These are phyloP conservation scores for Blumeria hordei DNA, from an alignment of 2,329 filamentous ascomycete species.

Conservation along the genomic window DNA sequence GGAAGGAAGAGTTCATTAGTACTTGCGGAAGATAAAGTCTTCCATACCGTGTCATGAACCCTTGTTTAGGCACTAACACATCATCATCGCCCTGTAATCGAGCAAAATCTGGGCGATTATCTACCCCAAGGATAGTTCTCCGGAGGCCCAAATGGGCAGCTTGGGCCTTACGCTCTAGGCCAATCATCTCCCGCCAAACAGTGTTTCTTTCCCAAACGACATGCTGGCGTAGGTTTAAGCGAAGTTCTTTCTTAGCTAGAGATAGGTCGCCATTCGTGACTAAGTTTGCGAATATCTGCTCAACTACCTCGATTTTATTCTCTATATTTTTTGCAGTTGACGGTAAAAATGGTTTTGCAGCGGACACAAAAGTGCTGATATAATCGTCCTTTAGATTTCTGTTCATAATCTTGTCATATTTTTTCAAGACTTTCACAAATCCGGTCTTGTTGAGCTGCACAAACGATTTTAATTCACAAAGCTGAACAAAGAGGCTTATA, in stretches of 20 bases:
- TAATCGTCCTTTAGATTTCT: slow-evolving; percentile 56
- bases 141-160: slow-evolving; percentile 69
- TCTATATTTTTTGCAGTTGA: slow-evolving; percentile 48
- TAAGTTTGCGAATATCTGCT: slow-evolving; percentile 55
- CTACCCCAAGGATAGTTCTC: slow-evolving; percentile 55
- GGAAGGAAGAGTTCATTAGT: slow-evolving; percentile 63
- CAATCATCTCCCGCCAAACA: slow-evolving; percentile 97
- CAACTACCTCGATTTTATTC: slow-evolving; percentile 47
- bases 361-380: slow-evolving; percentile 46
- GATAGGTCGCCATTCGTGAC: slow-evolving; percentile 60
- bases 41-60: slow-evolving; percentile 59
- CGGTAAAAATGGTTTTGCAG: slow-evolving; percentile 59
- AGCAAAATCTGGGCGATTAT: slow-evolving; percentile 40
- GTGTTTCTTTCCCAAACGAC: slow-evolving; percentile 98
- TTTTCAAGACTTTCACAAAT: slow-evolving; percentile 90
- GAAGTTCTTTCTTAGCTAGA: slow-evolving; percentile 59
- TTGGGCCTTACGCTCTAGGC: slow-evolving; percentile 84
- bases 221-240: slow-evolving; percentile 80
- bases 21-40: slow-evolving; percentile 53
- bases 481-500: slow-evolving; percentile 64
- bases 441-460: slow-evolving; percentile 91
- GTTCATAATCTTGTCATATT: slow-evolving; percentile 92
- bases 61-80: slow-evolving; percentile 29
- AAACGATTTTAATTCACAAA: slow-evolving; percentile 91
- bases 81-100: slow-evolving; percentile 70